phyloP scores from a whole-genome alignment of 345 rosid species.

The Brassica rapa region DNA sequence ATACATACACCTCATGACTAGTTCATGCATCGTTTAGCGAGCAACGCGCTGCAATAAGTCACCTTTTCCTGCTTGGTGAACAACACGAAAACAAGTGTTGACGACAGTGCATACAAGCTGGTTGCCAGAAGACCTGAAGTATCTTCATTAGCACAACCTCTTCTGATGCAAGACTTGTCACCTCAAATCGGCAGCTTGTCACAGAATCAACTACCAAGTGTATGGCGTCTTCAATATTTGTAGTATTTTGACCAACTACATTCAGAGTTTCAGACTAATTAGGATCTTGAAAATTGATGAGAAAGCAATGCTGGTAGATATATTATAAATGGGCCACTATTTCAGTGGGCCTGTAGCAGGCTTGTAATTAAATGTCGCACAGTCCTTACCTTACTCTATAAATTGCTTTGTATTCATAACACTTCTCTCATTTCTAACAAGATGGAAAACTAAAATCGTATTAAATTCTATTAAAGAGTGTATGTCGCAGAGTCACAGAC shows the following conservation, averaged over 20 bases:
- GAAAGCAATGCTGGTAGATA: slow-evolving; percentile 81
- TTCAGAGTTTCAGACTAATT: slow-evolving; percentile 65
- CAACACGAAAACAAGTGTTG: slow-evolving; percentile 93
- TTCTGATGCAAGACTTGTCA: slow-evolving; percentile 93
- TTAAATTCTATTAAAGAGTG: background rate
- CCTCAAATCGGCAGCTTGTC: slow-evolving; percentile 95
- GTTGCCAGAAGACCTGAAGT: slow-evolving; percentile 89
- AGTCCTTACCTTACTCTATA: background rate
- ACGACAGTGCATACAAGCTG: slow-evolving; percentile 95
- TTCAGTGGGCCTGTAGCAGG: slow-evolving; percentile 20
- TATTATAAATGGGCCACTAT: background rate
- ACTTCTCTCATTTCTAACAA: background rate
- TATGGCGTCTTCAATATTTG: slow-evolving; percentile 88
- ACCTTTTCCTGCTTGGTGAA: slow-evolving; percentile 90
- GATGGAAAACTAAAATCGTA: background rate
- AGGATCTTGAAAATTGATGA: slow-evolving; percentile 88
- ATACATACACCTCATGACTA: slow-evolving; percentile 20
- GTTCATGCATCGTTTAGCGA: slow-evolving; percentile 72
- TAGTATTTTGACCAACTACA: slow-evolving; percentile 70
- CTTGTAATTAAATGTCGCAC: background rate
- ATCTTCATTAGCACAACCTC: slow-evolving; percentile 97
- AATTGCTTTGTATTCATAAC: background rate
- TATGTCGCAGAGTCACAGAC: background rate
- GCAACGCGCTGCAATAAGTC: slow-evolving; percentile 82
- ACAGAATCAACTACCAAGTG: slow-evolving; percentile 93